Percentiles rank a stretch among this genome's conserved stretches.
Conservation (phyloP, 2,329 filamentous ascomycete genomes). For the Bipolaris sorokiniana region DNA sequence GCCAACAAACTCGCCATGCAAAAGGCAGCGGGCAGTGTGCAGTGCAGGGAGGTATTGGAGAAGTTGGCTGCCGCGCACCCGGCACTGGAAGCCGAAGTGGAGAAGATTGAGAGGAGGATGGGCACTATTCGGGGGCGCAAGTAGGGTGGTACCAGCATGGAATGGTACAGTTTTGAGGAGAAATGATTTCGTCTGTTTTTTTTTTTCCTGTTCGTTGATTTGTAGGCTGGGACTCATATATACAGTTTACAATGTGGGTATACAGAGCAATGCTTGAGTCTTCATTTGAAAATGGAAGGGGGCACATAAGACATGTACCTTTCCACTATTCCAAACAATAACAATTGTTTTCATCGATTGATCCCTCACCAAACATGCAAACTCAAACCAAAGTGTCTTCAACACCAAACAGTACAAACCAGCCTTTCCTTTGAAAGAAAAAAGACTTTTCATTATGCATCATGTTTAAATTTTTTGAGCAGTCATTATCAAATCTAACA, state of each 20-base stretch:
- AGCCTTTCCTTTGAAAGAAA: too few species aligned
- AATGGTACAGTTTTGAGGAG: neutral
- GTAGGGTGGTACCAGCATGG: neutral
- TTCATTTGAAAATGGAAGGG: neutral
- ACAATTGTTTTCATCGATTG: too few species aligned
- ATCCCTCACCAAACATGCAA: too few species aligned
- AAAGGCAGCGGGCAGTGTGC: neutral
- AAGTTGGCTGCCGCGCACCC: conserved; percentile 13
- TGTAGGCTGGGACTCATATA: neutral
- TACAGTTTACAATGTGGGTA: neutral
- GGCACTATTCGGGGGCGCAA: neutral
- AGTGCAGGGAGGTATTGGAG: conserved; percentile 6
- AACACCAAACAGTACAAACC: too few species aligned
- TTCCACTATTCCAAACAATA: too few species aligned
- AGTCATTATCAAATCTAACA: conserved; percentile 21
- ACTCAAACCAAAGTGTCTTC: too few species aligned
- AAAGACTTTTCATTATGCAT: neutral
- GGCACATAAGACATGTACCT: too few species aligned
- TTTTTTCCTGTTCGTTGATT: neutral
- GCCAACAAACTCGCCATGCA: conserved; percentile 32
- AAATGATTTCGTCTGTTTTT: neutral
- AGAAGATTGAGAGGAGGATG: conserved; percentile 15
- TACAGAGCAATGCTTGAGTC: neutral
- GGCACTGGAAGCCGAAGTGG: conserved; percentile 13
- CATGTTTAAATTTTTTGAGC: too few species aligned